Evolutionary conservation across 2,329 filamentous ascomycete species (phyloP).

Genomic region (Verticillium klebahnii): DNA sequence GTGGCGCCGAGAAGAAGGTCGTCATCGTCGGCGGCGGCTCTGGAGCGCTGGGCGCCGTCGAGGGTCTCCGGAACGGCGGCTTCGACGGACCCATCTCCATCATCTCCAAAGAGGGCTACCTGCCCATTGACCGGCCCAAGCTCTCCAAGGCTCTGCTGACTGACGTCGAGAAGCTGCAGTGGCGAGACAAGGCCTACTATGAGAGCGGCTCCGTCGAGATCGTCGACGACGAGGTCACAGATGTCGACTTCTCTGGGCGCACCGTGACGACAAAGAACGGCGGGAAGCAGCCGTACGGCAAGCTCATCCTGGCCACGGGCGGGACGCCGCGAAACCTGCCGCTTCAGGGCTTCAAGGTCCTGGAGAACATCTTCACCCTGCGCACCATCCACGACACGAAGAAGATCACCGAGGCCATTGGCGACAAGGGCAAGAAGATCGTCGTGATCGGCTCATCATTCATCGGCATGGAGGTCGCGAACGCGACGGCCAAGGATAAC

Average conservation of each 20-base stretch:
- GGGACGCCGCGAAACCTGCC: slow-evolving; percentile 73
- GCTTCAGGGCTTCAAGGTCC: slow-evolving; percentile 77
- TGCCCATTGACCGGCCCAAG: slow-evolving; percentile 90
- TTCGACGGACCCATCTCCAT: slow-evolving; percentile 78
- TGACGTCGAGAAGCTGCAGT: slow-evolving; percentile 73
- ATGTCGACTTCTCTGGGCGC: slow-evolving; percentile 71
- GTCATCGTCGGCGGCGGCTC: slow-evolving; percentile 88
- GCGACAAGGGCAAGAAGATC: slow-evolving; percentile 83
- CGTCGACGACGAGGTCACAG: slow-evolving; percentile 60
- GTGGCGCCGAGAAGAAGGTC: slow-evolving; percentile 51
- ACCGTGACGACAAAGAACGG: slow-evolving; percentile 71
- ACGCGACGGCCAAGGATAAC: slow-evolving; percentile 74
- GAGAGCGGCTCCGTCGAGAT: slow-evolving; percentile 54
- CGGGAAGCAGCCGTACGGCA: slow-evolving; percentile 71
- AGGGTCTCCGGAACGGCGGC: slow-evolving; percentile 76
- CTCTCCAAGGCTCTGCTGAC: slow-evolving; percentile 88
- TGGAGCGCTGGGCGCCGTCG: slow-evolving; percentile 74
- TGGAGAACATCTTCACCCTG: slow-evolving; percentile 83
- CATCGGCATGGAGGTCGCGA: slow-evolving; percentile 97
- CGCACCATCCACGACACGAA: slow-evolving; percentile 73
- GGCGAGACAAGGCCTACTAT: slow-evolving; percentile 75
- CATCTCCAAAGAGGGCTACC: slow-evolving; percentile 77
- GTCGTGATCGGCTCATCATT: slow-evolving; percentile 91
- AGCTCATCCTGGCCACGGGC: slow-evolving; percentile 86
- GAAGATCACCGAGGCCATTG: slow-evolving; percentile 73